Base-by-base conservation (phyloP, 768 basidiomycete species). In the Kwoniella heveanensis region DNA sequence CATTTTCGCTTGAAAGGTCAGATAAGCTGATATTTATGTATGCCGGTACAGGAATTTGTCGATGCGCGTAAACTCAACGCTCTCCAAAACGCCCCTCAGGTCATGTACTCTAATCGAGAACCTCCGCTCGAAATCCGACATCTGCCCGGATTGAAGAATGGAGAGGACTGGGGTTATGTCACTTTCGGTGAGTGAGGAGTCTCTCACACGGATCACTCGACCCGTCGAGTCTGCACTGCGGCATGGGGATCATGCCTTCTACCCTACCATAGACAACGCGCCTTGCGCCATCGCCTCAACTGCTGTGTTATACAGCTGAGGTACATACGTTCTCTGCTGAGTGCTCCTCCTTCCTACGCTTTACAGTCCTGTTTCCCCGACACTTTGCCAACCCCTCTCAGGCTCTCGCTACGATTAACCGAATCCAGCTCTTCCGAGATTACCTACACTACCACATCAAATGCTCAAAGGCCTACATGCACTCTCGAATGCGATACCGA, bases 361-460 rank as follows among this genome's bases (percentile, higher is more conserved):
- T 29, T 27, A 21, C 72, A 84, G 92, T 99, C 60, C 86, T 98
- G 59, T 98, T 92, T 83, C 95, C 96, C 25, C 91, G 92, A 48
- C 96, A 98, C 83, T 97, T 97, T 80, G 80, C 85, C 65, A 90
- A 87, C 71, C 83, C 86, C 1, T 79, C 83, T 21, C 83, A 85
- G 21, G 90, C 92, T 15, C 83, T 85, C 1, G 83, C 84, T 39
- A 93, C 92, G 15, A 96, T 97, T 77, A 93, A 92, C 27, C 92
- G 92, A 72, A 90, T 98, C 73, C 92, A 97, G 78, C 83, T 95
- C 25, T 98, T 99, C 89, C 87, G 96, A 60, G 92, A 97, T 80
- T 97, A 97, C 77, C 84, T 99, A n/a, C 96, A 99, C 82, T 98
- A 98, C 81, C 95, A 98, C 78, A 96, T 99, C 85, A 98, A 76